These are phyloP conservation scores for Scytalidium sp. DNA, from an alignment of 2,329 filamentous ascomycete species.

Conservation along the genomic window DNA sequence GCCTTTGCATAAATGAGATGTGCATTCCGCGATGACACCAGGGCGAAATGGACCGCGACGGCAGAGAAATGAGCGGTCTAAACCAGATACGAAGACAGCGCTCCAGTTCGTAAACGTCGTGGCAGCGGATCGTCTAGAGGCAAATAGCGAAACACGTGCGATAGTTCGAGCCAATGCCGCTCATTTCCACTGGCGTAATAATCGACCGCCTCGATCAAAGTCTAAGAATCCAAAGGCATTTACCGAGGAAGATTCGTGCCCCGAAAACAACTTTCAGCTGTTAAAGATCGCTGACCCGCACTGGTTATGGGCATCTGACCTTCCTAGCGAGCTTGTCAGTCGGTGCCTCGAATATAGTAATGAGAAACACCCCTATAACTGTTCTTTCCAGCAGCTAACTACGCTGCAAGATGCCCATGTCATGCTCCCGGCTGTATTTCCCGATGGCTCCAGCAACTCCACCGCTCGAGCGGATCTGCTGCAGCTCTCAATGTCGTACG, in stretches of 20 bases:
- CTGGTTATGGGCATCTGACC: neutral
- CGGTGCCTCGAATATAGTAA: constrained; percentile 1
- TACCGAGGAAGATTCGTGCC: neutral
- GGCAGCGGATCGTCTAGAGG: neutral
- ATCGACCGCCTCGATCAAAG: neutral
- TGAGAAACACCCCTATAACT: neutral
- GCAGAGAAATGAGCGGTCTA: neutral
- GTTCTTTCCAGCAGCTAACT: neutral
- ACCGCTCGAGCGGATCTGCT: neutral
- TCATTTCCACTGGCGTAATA: constrained; percentile 2
- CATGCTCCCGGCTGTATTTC: constrained; percentile 1
- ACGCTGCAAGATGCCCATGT: constrained; percentile 1
- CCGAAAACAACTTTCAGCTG: neutral
- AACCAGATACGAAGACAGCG: neutral
- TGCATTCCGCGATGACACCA: neutral
- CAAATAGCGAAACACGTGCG: neutral
- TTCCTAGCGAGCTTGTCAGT: neutral
- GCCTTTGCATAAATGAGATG: neutral
- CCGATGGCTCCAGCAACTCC: neutral
- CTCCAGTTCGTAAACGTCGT: constrained; percentile 1
- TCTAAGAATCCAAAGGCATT: neutral
- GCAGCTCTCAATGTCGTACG: neutral
- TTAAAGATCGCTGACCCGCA: neutral
- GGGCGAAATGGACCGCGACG: neutral
- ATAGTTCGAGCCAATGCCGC: constrained; percentile 3